These are phyloP conservation scores for Trichoderma gamsii DNA, from an alignment of 495 filamentous ascomycete genomes.

Conservation along the genomic window DNA sequence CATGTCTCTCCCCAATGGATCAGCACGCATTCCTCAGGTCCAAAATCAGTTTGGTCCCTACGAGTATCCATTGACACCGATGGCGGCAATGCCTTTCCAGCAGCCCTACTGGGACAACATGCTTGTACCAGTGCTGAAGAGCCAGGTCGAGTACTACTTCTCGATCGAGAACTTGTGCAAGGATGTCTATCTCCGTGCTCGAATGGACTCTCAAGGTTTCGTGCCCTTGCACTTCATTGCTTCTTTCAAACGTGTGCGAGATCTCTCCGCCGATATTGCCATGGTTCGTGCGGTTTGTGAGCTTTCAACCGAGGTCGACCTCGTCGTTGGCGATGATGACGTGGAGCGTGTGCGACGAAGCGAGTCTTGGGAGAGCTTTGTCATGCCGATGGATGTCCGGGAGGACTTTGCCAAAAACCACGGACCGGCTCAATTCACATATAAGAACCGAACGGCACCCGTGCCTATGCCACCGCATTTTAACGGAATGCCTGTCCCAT, in stretches of 20 bases:
- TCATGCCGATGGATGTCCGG: slow-evolving; percentile 54
- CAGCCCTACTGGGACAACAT: slow-evolving; percentile 23
- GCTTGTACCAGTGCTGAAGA: slow-evolving; percentile 25
- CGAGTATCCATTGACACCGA: slow-evolving; percentile 10
- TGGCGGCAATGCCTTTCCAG: slow-evolving; percentile 13
- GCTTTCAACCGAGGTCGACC: slow-evolving; percentile 63
- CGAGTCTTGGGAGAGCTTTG: slow-evolving; percentile 76
- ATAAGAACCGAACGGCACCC: slow-evolving; percentile 12
- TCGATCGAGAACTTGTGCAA: slow-evolving; percentile 95
- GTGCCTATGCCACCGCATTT: slow-evolving; percentile 15
- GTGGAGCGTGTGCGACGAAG: slow-evolving; percentile 71
- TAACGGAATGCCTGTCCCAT: slow-evolving; percentile 25
- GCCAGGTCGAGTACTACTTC: slow-evolving; percentile 94
- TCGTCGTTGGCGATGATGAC: slow-evolving; percentile 62
- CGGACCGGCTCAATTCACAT: slow-evolving; percentile 29
- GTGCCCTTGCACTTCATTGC: slow-evolving; percentile 73
- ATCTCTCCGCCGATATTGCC: slow-evolving; percentile 62
- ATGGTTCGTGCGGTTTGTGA: slow-evolving; percentile 68
- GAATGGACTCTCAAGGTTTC: slow-evolving; percentile 93
- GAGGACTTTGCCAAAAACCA: slow-evolving; percentile 35
- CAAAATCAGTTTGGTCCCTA: slow-evolving; percentile 13
- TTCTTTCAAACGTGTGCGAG: slow-evolving; percentile 75
- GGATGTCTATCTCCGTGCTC: slow-evolving; percentile 77
- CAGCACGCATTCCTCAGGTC: slow-evolving; percentile 8
- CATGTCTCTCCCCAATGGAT: slow-evolving; percentile 15